phyloP scores from a whole-genome alignment of 768 basidiomycete species.

The Mycena metata region DNA sequence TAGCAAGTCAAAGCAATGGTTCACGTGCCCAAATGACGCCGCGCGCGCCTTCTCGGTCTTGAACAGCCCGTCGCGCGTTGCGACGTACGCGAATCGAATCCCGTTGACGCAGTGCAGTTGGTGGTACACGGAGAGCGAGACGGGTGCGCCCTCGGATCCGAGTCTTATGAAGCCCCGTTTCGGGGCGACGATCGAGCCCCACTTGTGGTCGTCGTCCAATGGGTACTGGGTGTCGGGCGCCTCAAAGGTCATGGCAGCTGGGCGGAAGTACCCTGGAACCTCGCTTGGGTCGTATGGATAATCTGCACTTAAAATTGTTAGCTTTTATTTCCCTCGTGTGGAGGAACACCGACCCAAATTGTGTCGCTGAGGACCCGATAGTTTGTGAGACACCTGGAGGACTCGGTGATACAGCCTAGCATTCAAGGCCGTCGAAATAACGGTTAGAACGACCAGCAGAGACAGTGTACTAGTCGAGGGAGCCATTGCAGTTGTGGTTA shows the following conservation, averaged over 20 bases:
- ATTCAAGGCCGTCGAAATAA: constrained; percentile 10
- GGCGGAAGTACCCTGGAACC: constrained; percentile 19
- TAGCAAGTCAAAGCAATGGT: constrained; percentile 38
- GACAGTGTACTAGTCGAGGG: background rate
- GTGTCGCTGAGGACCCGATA: constrained; percentile 6
- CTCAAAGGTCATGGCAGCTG: background rate
- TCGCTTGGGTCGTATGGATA: constrained; percentile 4
- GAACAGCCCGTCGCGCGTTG: constrained; percentile 35
- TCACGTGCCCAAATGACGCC: constrained; percentile 29
- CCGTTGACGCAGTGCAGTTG: constrained; percentile 48
- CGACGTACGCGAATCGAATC: constrained; percentile 35
- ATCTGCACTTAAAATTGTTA: background rate
- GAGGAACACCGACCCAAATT: background rate
- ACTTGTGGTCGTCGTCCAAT: constrained; percentile 22
- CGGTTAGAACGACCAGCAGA: constrained; percentile 12
- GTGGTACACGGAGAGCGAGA: constrained; percentile 47
- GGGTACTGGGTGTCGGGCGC: constrained; percentile 23
- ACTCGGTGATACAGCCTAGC: constrained; percentile 12
- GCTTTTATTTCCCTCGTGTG: background rate
- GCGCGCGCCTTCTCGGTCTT: constrained; percentile 19
- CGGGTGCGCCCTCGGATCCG: constrained; percentile 42
- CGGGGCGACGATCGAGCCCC: constrained; percentile 31
- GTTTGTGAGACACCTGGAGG: background rate
- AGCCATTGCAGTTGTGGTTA: background rate
- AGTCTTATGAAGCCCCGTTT: constrained; percentile 34